Evolutionary conservation across 2,329 filamentous ascomycete species (phyloP), one percentile per base, ranked within the genome.

Genomic region (Diaporthe amygdali): DNA sequence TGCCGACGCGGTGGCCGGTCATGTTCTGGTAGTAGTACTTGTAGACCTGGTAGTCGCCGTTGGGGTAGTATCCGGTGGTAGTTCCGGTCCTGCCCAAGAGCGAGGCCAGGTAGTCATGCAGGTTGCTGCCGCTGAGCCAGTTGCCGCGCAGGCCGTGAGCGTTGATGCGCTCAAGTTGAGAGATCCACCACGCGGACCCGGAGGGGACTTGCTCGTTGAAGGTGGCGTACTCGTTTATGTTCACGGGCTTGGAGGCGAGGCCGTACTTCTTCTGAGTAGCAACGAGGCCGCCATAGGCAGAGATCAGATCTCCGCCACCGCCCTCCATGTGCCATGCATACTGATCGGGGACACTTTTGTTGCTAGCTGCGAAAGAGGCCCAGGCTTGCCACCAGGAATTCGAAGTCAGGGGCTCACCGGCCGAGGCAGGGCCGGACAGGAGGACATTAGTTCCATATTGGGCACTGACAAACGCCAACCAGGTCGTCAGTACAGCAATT

Each of bases 151-250:
- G 76, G 0, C 84, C 84, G 10, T 76, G 74, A 5, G 81, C 74
- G 69, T 86, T 79, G 75, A 81, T 77, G 0, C 85, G 80, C 71
- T 87, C 85, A 1, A 87, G 80, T 30, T 82, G 83, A 2, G 82
- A 76, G 41, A 88, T 84, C 78, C 82, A 87, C 78, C 81, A 87
- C 0, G 81, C 85, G 1, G 81, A 77, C 5, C 77, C 79, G 0
- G 81, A 76, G 0, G 85, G 82, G 10, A 82, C 77, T 68, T 87
- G 83, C 72, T 87, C 82, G 8, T 72, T 73, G 25, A 75, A 78
- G 1, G 74, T 76, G 4, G 78, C 85, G 72, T 88, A 88, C 72
- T 88, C 86, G 72, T 88, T 87, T 75, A 87, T 81, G 71, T 86
- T 84, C 44, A 86, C 78, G 0, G 78, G 77, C 3, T 77, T 76